These are phyloP conservation scores for Lichtheimia ramosa DNA, from an alignment of 371 early-diverging fungal species.

Conservation along the genomic window DNA sequence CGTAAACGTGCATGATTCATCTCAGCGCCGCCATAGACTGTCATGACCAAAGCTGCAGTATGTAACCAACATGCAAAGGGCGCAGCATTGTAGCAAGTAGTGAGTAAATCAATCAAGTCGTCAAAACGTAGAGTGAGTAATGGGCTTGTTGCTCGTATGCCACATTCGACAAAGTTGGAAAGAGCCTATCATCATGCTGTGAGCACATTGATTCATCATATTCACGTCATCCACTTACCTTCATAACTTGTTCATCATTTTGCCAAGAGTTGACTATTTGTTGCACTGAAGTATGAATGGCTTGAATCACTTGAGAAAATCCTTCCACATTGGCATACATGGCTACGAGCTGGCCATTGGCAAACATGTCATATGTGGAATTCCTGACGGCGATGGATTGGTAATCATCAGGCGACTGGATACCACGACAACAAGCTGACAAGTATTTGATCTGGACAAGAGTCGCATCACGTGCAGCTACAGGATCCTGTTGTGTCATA, in stretches of 20 bases:
- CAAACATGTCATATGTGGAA: conserved; percentile 38
- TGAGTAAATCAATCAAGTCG: conserved; percentile 31
- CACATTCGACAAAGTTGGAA: conserved; percentile 47
- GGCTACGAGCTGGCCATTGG: conserved; percentile 28
- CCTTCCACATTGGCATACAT: conserved; percentile 31
- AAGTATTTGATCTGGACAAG: conserved; percentile 44
- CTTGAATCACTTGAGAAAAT: conserved; percentile 26
- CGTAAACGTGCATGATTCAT: conserved; percentile 34
- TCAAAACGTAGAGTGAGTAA: conserved; percentile 45
- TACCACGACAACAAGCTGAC: conserved; percentile 54
- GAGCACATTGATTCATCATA: not conserved
- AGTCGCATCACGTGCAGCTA: conserved; percentile 16
- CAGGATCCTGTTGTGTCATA: conserved; percentile 14
- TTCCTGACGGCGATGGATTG: conserved; percentile 33
- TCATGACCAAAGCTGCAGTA: conserved; percentile 51
- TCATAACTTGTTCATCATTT: conserved; percentile 39
- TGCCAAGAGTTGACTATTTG: conserved; percentile 34
- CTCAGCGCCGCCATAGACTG: conserved; percentile 57
- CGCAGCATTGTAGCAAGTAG: conserved; percentile 39
- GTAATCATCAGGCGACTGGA: conserved; percentile 55
- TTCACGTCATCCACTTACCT: conserved; percentile 12
- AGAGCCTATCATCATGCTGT: not conserved
- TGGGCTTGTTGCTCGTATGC: conserved; percentile 53
- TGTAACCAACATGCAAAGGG: conserved; percentile 59
- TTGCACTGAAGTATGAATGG: conserved; percentile 28